Conservation (phyloP, 192 early-diverging fungal species). For the Globomyces pollinis-pini region DNA sequence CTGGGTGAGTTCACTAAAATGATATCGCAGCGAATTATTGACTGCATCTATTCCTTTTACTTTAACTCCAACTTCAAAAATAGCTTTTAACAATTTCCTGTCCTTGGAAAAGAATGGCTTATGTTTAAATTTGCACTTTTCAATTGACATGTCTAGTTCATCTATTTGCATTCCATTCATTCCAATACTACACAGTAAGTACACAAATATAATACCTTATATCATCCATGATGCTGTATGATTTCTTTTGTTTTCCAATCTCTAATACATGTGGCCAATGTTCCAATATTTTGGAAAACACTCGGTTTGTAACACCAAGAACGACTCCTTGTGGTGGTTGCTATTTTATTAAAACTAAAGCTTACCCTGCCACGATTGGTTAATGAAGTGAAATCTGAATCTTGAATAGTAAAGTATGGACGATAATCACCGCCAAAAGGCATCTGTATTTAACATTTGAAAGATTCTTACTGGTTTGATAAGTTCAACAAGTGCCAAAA, state of each 20-base stretch:
- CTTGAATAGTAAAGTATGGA: conserved; percentile 96
- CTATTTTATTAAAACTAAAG: conserved; percentile 3
- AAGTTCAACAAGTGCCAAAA: conserved; percentile 76
- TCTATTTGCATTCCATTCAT: too few species aligned
- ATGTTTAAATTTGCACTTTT: conserved; percentile 45
- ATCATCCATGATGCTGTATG: too few species aligned
- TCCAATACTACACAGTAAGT: too few species aligned
- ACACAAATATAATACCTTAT: too few species aligned
- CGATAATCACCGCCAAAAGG: conserved; percentile 94
- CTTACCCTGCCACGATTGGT: conserved; percentile 42
- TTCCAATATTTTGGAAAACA: conserved; percentile 79
- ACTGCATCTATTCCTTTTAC: conserved; percentile 41
- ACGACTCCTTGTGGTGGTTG: conserved; percentile 70
- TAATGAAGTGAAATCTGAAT: conserved; percentile 78
- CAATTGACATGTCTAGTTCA: too few species aligned
- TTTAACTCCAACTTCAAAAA: conserved; percentile 44
- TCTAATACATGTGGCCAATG: conserved; percentile 89
- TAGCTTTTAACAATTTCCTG: conserved; percentile 66
- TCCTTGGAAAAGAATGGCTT: conserved; percentile 78
- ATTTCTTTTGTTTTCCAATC: conserved; percentile 29
- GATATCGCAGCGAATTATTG: conserved; percentile 84
- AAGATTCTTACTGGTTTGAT: conserved; percentile 87
- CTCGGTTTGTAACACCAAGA: conserved; percentile 93
- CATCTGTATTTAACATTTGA: conserved; percentile 43
- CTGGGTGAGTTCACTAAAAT: conserved; percentile 91